These are phyloP conservation scores for Luzula sylvatica DNA, from an alignment of 176 grass and related monocot genomes.

Conservation along the genomic window DNA sequence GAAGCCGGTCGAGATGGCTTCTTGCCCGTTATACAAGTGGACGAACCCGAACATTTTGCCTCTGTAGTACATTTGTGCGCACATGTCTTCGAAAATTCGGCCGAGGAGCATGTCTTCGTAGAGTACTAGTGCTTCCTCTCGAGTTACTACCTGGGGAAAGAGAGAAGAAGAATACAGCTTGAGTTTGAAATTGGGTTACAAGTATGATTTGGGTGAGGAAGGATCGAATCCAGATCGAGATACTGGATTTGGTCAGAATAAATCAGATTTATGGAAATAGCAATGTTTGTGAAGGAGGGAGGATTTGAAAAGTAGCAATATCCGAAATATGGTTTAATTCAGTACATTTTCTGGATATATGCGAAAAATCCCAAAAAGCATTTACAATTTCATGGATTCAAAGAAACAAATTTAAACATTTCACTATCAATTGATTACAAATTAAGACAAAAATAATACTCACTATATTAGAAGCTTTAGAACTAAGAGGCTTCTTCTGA, in stretches of 20 bases:
- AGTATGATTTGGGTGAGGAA: no score
- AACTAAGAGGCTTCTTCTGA: constrained; percentile 24
- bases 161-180: background rate
- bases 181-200: no score
- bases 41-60: constrained; percentile 98
- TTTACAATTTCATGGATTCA: background rate
- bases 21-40: constrained; percentile 96
- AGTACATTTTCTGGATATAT: background rate
- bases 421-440: background rate
- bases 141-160: constrained; percentile 39
- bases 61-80: constrained; percentile 93
- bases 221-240: no score
- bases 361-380: background rate
- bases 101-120: constrained; percentile 91
- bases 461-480: constrained; percentile 30
- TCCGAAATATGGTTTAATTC: no score
- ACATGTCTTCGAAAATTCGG: constrained; percentile 86
- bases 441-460: background rate
- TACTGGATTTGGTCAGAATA: no score
- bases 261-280: background rate
- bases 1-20: constrained; percentile 92
- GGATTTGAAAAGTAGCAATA: no score
- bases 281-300: no score
- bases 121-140: constrained; percentile 59
- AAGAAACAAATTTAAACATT: background rate